phyloP scores from a whole-genome alignment of 2,329 filamentous ascomycete species.

The Harringtonia aguacate region DNA sequence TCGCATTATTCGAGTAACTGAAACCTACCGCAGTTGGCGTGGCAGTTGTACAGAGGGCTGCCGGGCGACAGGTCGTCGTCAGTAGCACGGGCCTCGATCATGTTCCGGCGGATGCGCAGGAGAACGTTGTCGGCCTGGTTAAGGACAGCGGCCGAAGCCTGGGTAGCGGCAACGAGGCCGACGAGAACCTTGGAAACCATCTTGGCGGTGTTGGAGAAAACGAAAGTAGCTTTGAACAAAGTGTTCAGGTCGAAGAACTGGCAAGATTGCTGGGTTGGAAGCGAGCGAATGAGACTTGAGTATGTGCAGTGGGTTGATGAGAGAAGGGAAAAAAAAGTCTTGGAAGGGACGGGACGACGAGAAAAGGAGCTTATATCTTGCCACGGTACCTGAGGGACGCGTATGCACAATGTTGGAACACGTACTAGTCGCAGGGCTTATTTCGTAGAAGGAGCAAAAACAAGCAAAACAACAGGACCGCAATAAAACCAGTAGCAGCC shows the following conservation, averaged over 20 bases:
- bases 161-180: constrained; percentile 4
- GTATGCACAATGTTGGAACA: background rate
- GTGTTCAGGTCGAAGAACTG: background rate
- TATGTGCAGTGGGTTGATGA: background rate
- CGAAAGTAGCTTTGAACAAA: background rate
- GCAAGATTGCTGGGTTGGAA: background rate
- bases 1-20: too few relatives aligned
- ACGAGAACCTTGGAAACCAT: constrained; percentile 10
- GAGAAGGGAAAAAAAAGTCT: background rate
- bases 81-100: constrained; percentile 23
- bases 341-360: background rate
- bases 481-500: too few relatives aligned
- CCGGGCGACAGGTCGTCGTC: constrained; percentile 23
- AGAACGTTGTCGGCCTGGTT: constrained; percentile 2
- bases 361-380: background rate
- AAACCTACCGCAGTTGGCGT: constrained; percentile 30
- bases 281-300: background rate
- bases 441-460: too few relatives aligned
- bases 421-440: background rate
- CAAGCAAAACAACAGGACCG: too few relatives aligned
- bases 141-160: constrained; percentile 4
- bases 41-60: constrained; percentile 29
- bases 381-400: background rate
- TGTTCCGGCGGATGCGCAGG: too few relatives aligned
- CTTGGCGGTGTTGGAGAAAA: background rate